A percentile compares a stretch with the other conserved stretches of the same genome.
phyloP scores from a whole-genome alignment of 108 stramenopile genomes.

The Asterionellopsis glacialis region DNA sequence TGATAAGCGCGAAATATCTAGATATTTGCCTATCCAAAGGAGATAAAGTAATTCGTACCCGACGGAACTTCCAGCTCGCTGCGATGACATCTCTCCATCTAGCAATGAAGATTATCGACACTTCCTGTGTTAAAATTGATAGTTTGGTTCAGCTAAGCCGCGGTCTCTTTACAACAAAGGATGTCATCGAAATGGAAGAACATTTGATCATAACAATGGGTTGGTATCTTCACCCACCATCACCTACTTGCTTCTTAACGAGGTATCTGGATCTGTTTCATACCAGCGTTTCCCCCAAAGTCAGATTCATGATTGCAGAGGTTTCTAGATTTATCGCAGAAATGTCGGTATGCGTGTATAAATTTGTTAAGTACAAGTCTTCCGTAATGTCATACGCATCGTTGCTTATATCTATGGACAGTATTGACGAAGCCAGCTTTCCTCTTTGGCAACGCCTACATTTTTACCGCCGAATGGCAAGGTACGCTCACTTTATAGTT shows the following conservation, averaged over 20 bases:
- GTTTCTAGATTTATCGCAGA: conserved; percentile 56
- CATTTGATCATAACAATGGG: conserved; percentile 47
- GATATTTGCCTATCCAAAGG: conserved; percentile 36
- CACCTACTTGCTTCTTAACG: conserved; percentile 54
- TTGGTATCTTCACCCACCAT: conserved; percentile 74
- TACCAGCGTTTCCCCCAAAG: conserved; percentile 18
- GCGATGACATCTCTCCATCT: conserved; percentile 77
- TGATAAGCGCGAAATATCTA: conserved; percentile 55
- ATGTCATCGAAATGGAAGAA: conserved; percentile 63
- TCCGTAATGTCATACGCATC: conserved; percentile 48
- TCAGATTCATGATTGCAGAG: conserved; percentile 47
- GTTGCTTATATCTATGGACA: conserved; percentile 46
- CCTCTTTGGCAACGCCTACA: conserved; percentile 17
- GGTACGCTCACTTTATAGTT: background rate
- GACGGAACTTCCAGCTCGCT: conserved; percentile 49
- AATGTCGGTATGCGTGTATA: conserved; percentile 43
- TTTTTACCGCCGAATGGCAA: background rate
- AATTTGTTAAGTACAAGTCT: conserved; percentile 44
- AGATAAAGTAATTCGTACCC: conserved; percentile 26
- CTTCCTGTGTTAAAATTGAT: conserved; percentile 57
- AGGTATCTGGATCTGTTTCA: conserved; percentile 40
- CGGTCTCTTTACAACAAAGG: conserved; percentile 53
- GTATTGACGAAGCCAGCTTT: conserved; percentile 31
- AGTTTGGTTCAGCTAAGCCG: conserved; percentile 48
- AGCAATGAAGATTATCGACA: conserved; percentile 65